phyloP scores from a whole-genome alignment of 2,329 filamentous ascomycete species.

The Microsporum canis region DNA sequence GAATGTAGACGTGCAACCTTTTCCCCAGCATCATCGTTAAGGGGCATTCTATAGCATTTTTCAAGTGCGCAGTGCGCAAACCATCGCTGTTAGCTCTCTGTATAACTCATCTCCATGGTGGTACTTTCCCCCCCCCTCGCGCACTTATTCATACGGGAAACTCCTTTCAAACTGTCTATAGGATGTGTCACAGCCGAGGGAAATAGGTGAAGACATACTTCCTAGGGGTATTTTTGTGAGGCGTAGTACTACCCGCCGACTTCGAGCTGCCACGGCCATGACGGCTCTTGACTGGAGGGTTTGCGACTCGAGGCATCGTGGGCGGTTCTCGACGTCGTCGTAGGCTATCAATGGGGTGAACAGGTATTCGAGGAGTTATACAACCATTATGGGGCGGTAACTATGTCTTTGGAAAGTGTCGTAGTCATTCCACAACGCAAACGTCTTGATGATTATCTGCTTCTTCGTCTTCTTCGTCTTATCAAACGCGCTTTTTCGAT shows the following conservation, averaged over 20 bases:
- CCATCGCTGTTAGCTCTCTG: not conserved
- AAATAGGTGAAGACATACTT: constrained; percentile 31
- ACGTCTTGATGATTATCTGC: not conserved
- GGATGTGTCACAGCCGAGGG: not conserved
- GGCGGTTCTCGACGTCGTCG: constrained; percentile 6
- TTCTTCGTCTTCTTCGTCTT: not conserved
- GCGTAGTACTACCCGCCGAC: constrained; percentile 33
- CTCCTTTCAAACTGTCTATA: not conserved
- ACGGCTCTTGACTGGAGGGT: constrained; percentile 30
- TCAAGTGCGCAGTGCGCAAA: not conserved
- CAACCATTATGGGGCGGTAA: not conserved
- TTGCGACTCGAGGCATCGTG: constrained; percentile 47
- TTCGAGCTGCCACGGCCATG: constrained; percentile 35
- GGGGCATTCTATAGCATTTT: constrained; percentile 56
- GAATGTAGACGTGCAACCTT: constrained; percentile 80
- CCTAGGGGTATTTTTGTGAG: constrained; percentile 41
- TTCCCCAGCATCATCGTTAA: constrained; percentile 91
- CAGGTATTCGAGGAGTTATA: not conserved
- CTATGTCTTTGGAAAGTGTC: not conserved
- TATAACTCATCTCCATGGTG: not conserved
- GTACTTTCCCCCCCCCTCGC: not conserved
- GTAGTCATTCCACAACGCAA: not conserved
- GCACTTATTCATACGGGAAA: not conserved
- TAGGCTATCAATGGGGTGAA: not conserved
- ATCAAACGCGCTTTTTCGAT: not conserved